Evolutionary conservation across 257 asterid species (phyloP).

Genomic region (Solanum tacnaense): DNA sequence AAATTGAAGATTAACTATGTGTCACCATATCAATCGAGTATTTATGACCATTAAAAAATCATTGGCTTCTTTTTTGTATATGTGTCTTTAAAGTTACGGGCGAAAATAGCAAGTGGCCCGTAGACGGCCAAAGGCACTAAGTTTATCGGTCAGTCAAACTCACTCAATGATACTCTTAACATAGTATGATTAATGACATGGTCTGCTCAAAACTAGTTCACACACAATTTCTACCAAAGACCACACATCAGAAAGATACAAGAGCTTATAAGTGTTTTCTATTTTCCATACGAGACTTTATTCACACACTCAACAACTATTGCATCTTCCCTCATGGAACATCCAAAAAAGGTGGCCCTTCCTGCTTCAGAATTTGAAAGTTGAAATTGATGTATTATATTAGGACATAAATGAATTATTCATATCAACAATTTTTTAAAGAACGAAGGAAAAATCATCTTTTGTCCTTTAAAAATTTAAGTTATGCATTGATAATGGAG

Average conservation of each 20-base stretch:
- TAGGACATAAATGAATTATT: not conserved
- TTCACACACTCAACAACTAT: not conserved
- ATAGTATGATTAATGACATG: not conserved
- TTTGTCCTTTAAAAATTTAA: not conserved
- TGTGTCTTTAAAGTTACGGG: not conserved
- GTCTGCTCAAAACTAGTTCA: accelerated
- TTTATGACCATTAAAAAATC: not conserved
- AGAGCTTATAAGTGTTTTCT: not conserved
- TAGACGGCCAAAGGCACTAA: not conserved
- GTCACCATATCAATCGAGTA: not conserved
- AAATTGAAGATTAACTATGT: not conserved
- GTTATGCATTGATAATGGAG: not conserved
- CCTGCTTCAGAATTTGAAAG: not conserved
- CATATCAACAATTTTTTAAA: not conserved
- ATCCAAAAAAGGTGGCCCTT: not conserved
- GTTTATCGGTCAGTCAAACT: not conserved
- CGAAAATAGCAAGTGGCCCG: not conserved
- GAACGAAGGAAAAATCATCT: not conserved
- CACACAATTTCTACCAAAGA: not conserved
- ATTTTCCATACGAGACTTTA: not conserved
- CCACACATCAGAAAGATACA: not conserved
- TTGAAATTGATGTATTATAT: not conserved
- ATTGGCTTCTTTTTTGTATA: not conserved
- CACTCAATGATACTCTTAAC: not conserved
- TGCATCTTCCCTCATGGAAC: not conserved